A percentile compares a stretch with the other conserved stretches of the same genome.
Conservation (phyloP, 2,329 filamentous ascomycete species). For the Colletotrichum neosansevieriae region DNA sequence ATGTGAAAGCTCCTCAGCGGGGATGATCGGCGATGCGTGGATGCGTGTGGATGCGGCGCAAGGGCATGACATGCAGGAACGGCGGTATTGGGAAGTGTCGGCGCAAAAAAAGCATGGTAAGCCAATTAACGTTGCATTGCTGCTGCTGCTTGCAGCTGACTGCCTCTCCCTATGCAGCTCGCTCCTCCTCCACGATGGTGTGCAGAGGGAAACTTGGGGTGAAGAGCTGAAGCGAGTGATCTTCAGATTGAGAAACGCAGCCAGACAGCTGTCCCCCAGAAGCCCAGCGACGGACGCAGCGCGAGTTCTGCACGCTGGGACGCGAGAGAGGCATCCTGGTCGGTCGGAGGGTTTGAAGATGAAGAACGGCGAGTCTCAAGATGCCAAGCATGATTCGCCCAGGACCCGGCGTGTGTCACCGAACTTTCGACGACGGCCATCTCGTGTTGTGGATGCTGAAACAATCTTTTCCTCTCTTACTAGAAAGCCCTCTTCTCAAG, state of each 20-base stretch:
- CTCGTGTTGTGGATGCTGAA: constrained; percentile 36
- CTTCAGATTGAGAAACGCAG: constrained; percentile 35
- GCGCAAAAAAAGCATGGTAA: background rate
- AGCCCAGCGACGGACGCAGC: background rate
- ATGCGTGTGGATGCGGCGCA: constrained; percentile 5
- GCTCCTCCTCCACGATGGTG: background rate
- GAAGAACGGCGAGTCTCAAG: constrained; percentile 35
- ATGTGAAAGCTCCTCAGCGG: constrained; percentile 4
- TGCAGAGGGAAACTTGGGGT: constrained; percentile 20
- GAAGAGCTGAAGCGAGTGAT: constrained; percentile 35
- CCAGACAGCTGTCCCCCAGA: background rate
- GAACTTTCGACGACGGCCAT: constrained; percentile 29
- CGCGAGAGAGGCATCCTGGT: constrained; percentile 4
- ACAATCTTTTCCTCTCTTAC: background rate
- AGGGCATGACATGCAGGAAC: constrained; percentile 19
- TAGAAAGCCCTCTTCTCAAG: background rate
- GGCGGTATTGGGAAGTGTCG: background rate
- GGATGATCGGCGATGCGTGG: constrained; percentile 9
- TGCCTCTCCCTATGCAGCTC: background rate
- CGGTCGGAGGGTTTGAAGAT: constrained; percentile 35
- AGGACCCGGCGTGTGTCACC: constrained; percentile 28
- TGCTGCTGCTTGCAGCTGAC: constrained; percentile 9
- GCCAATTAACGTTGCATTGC: constrained; percentile 34
- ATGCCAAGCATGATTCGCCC: constrained; percentile 36
- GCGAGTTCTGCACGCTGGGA: constrained; percentile 7